A percentile compares a stretch with the other conserved stretches of the same genome.
phyloP scores from a whole-genome alignment of 1,284 basidiomycete genomes.

The Boletus smithii region DNA sequence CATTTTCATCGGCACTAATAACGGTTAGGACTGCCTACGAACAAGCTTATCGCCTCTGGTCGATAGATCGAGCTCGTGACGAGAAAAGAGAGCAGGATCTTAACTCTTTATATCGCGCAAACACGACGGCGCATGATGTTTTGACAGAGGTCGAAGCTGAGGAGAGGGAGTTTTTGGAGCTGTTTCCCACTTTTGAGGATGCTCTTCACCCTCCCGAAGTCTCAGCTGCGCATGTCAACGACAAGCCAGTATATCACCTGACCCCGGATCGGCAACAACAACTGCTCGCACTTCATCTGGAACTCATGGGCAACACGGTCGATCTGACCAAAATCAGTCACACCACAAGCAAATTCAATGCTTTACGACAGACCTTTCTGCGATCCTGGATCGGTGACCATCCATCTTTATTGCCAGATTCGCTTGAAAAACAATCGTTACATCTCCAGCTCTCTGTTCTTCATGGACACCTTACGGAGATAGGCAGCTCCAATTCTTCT shows the following conservation, averaged over 20 bases:
- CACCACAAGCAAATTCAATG: conserved; percentile 15
- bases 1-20: conserved; percentile 29
- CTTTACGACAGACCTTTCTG: conserved; percentile 21
- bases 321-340: neutral
- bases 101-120: conserved; percentile 78
- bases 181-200: conserved; percentile 85
- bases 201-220: conserved; percentile 40
- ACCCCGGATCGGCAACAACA: conserved; percentile 23
- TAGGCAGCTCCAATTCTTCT: conserved; percentile 10
- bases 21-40: conserved; percentile 60
- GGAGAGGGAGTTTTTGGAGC: conserved; percentile 73
- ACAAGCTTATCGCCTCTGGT: conserved; percentile 78
- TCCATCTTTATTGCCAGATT: conserved; percentile 20
- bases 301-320: conserved; percentile 17
- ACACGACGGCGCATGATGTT: conserved; percentile 55
- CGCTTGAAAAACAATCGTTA: conserved; percentile 26
- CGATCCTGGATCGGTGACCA: conserved; percentile 21
- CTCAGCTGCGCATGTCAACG: conserved; percentile 8
- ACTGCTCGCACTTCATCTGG: conserved; percentile 27
- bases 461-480: conserved; percentile 24
- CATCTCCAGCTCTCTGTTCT: conserved; percentile 30
- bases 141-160: conserved; percentile 73
- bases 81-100: conserved; percentile 63
- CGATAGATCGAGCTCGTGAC: conserved; percentile 72
- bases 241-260: conserved; percentile 19